A percentile compares a stretch with the other conserved stretches of the same genome.
These are phyloP conservation scores for Coniochaeta sp. DNA, from an alignment of 2,329 filamentous ascomycete species.

Conservation along the genomic window DNA sequence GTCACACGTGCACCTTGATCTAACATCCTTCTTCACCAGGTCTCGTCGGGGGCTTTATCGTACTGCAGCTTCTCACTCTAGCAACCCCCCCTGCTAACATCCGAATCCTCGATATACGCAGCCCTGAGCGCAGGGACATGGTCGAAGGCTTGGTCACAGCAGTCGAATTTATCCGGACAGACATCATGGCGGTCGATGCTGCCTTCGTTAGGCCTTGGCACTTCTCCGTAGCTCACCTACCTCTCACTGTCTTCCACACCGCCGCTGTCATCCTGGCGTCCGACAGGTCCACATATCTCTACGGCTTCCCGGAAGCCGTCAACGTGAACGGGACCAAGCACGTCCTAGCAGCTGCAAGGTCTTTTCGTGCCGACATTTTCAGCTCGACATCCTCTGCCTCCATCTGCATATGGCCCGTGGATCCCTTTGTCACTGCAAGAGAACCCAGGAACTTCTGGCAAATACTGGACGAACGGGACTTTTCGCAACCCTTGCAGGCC, in stretches of 20 bases:
- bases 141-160: conserved; percentile 20
- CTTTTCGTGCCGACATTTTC: conserved; percentile 39
- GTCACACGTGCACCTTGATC: too few species aligned
- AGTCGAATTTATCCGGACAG: conserved; percentile 38
- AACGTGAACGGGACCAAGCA: conserved; percentile 44
- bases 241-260: conserved; percentile 51
- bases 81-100: conserved; percentile 43
- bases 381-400: conserved; percentile 46
- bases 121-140: conserved; percentile 34
- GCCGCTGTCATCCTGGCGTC: conserved; percentile 45
- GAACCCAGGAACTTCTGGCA: conserved; percentile 35
- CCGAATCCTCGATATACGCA: conserved; percentile 44
- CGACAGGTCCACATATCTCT: conserved; percentile 37
- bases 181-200: conserved; percentile 38
- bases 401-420: conserved; percentile 31
- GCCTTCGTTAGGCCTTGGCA: conserved; percentile 45
- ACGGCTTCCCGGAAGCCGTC: conserved; percentile 36
- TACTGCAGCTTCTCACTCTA: conserved; percentile 43
- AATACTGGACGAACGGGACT: conserved; percentile 36
- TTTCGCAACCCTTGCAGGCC: conserved; percentile 27
- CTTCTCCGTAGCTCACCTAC: conserved; percentile 27
- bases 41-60: conserved; percentile 48
- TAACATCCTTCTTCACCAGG: conserved; percentile 39
- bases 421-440: conserved; percentile 38
- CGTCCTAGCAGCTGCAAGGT: conserved; percentile 38